phyloP scores from a whole-genome alignment of 768 basidiomycete species.

The Psilocybe sp. region DNA sequence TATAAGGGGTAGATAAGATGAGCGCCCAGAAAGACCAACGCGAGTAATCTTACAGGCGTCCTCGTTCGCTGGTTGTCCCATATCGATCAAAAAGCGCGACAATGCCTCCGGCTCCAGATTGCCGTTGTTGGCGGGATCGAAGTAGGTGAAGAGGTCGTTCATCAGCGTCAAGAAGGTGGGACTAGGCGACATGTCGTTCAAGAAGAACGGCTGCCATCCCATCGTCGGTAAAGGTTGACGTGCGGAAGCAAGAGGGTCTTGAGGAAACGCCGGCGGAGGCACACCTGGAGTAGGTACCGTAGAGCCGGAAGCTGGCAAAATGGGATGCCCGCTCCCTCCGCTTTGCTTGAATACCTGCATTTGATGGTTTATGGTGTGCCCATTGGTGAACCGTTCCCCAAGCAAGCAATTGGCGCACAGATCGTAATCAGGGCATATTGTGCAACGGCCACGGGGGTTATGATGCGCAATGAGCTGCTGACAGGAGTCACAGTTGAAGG shows the following conservation, averaged over 20 bases:
- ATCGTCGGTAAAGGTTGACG: not conserved
- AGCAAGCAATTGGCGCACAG: constrained; percentile 10
- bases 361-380: constrained; percentile 1
- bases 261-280: not conserved
- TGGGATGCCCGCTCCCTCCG: not conserved
- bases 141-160: constrained; percentile 13
- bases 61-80: constrained; percentile 8
- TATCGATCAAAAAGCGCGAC: constrained; percentile 9
- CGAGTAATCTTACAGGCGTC: constrained; percentile 6
- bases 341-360: constrained; percentile 6
- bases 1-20: not conserved
- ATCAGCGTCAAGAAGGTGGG: constrained; percentile 4
- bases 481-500: constrained; percentile 5
- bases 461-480: not conserved
- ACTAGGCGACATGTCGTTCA: constrained; percentile 6
- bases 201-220: constrained; percentile 8
- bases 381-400: constrained; percentile 7
- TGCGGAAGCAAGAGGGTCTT: too few relatives aligned
- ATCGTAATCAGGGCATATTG: constrained; percentile 9
- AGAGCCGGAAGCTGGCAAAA: not conserved
- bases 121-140: constrained; percentile 7
- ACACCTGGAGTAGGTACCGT: not conserved
- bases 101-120: constrained; percentile 10
- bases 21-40: not conserved
- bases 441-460: constrained; percentile 9